phyloP scores from a whole-genome alignment of 2,329 filamentous ascomycete species.

The Fusarium pseudonygamai region DNA sequence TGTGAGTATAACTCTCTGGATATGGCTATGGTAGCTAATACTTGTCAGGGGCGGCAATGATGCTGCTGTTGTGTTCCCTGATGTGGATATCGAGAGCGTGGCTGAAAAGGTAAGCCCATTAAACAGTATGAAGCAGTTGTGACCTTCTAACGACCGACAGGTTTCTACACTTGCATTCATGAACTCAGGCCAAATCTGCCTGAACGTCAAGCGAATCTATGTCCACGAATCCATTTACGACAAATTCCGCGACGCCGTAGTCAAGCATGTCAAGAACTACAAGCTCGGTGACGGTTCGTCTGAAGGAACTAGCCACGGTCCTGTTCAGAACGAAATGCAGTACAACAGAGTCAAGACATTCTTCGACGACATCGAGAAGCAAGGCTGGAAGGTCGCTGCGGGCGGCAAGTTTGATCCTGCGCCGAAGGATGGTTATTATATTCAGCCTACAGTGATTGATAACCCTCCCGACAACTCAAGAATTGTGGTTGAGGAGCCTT shows the following conservation, averaged over 20 bases:
- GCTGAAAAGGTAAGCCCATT: slow-evolving; percentile 48
- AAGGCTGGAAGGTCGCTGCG: slow-evolving; percentile 53
- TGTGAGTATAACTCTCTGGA: slow-evolving; percentile 42
- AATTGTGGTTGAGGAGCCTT: slow-evolving; percentile 65
- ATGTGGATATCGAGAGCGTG: slow-evolving; percentile 60
- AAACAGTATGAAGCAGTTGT: no score
- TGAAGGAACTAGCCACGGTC: slow-evolving; percentile 57
- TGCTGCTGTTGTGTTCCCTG: slow-evolving; percentile 65
- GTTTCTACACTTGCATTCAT: slow-evolving; percentile 61
- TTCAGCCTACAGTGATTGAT: slow-evolving; percentile 67
- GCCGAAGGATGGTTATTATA: slow-evolving; percentile 60
- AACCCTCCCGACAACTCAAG: slow-evolving; percentile 65
- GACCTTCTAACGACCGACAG: background rate
- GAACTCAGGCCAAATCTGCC: slow-evolving; percentile 58
- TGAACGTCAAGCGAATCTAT: slow-evolving; percentile 65
- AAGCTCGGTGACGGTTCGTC: slow-evolving; percentile 57
- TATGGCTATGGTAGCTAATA: slow-evolving; percentile 26
- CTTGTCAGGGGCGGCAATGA: slow-evolving; percentile 61
- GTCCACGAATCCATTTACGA: slow-evolving; percentile 69
- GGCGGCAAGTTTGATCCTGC: slow-evolving; percentile 37
- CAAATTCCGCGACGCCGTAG: slow-evolving; percentile 57
- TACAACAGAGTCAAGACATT: slow-evolving; percentile 60
- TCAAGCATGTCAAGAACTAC: slow-evolving; percentile 51
- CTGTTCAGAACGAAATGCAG: slow-evolving; percentile 72
- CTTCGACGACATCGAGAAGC: slow-evolving; percentile 62